Base-by-base conservation (phyloP, 805 yeast genomes). In the Hanseniaspora jakobsenii region DNA sequence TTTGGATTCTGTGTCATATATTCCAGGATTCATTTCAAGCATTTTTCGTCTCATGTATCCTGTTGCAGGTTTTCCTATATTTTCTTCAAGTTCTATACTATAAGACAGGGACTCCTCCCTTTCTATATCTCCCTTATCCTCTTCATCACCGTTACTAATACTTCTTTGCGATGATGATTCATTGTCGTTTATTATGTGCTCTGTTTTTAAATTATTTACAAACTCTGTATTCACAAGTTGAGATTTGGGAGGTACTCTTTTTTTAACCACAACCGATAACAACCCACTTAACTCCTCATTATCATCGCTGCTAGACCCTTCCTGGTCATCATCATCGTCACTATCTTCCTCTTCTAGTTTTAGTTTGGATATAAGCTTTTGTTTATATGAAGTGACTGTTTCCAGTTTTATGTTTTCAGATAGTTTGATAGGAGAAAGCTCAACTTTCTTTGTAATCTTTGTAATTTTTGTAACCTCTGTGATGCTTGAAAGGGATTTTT, bases 191-290 rank as follows among this genome's bases (percentile, higher is more conserved):
- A 14, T 27, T 9, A 47, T 51, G 18, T 32, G 44, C 19, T 4
- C 8, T 13, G 6, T 38, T 21, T 31, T 17, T 14, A 14, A 9
- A 18, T 18, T 21, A 14, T 19, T n/a, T 9, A 22, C 22, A 22
- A 7, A 30, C 3, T 30, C 52, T 54, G 8, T 53, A 58, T 22
- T 56, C 49, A 43, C 61, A 52, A 7, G 59, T 54, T 29, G 62
- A 63, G 49, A 61, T 63, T 50, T 61, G 57, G 29, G 55, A 59
- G 49, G 39, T 55, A 23, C 8, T 60, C 58, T 8, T 58, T 52
- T 36, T 54, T 27, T 38, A 36, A 3, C 19, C 39, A 16, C 29
- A 8, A 27, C 31, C 12, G 39, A 24, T 22, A 26, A n/a, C 6
- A 36, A 22, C 4, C 31, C 39, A 8, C 26, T 29, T 29, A 14